These are phyloP conservation scores for Thermoascus crustaceus DNA, from an alignment of 2,329 filamentous ascomycete genomes.

Conservation along the genomic window DNA sequence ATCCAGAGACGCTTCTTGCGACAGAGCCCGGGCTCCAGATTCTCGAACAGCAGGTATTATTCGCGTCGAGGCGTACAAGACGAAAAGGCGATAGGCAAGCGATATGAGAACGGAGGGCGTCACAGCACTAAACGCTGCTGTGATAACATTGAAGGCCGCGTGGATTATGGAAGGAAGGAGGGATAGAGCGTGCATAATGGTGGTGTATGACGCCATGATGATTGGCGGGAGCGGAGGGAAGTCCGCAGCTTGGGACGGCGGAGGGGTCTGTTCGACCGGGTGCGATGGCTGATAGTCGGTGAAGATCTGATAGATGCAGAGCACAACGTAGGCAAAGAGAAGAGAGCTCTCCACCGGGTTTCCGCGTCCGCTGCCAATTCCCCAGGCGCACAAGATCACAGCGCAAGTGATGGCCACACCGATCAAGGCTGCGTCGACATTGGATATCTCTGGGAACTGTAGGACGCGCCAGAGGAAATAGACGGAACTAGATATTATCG, in stretches of 20 bases:
- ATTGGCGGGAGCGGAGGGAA: slow-evolving; percentile 95
- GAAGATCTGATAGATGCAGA: slow-evolving; percentile 98
- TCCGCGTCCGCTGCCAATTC: slow-evolving; percentile 85
- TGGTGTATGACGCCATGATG: slow-evolving; percentile 97
- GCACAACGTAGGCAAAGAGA: slow-evolving; percentile 93
- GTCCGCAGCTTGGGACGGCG: slow-evolving; percentile 54
- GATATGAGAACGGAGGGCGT: slow-evolving; percentile 95
- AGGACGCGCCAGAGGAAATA: slow-evolving; percentile 96
- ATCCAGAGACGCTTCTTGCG: slow-evolving; percentile 76
- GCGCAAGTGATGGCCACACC: slow-evolving; percentile 87
- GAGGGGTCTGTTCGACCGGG: slow-evolving; percentile 48
- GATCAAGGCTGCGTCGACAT: slow-evolving; percentile 85
- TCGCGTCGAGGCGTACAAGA: slow-evolving; percentile 88
- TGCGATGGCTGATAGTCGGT: slow-evolving; percentile 87
- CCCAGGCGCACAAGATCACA: slow-evolving; percentile 86
- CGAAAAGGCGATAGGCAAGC: slow-evolving; percentile 83
- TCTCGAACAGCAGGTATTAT: slow-evolving; percentile 93
- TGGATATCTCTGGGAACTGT: slow-evolving; percentile 86
- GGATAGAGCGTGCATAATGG: slow-evolving; percentile 73
- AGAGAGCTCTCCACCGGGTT: slow-evolving; percentile 93
- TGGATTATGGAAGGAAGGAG: slow-evolving; percentile 75
- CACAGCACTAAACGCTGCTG: slow-evolving; percentile 89
- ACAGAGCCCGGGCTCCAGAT: slow-evolving; percentile 71
- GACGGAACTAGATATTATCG: slow-evolving; percentile 83
- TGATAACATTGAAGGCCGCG: slow-evolving; percentile 75